Conservation (phyloP, 2,329 filamentous ascomycete species). For the Leptoxyphium fumago region DNA sequence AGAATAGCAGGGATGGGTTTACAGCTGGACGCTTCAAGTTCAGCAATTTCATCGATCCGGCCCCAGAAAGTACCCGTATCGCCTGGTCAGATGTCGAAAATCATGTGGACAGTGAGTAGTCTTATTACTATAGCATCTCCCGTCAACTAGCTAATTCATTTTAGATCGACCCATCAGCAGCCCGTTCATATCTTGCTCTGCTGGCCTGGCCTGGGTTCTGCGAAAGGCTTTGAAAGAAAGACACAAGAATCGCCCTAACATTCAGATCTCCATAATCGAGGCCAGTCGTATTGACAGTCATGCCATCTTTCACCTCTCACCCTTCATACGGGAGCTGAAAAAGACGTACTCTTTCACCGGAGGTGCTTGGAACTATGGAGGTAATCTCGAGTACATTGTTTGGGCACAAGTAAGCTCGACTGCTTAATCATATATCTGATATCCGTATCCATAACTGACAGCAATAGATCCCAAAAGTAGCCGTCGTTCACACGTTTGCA, state of each 20-base stretch:
- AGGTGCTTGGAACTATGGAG: slow-evolving; percentile 4
- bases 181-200: slow-evolving; percentile 7
- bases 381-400: slow-evolving; percentile 6
- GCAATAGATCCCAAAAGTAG: slow-evolving; percentile 1
- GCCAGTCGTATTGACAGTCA: slow-evolving; percentile 1
- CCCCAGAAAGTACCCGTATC: slow-evolving; percentile 2
- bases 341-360: not conserved
- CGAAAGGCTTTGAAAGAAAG: slow-evolving; percentile 4
- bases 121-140: too few species aligned
- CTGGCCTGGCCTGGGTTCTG: slow-evolving; percentile 5
- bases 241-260: not conserved
- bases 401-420: slow-evolving; percentile 1
- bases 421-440: too few species aligned
- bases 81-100: slow-evolving; percentile 1
- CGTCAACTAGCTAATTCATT: too few species aligned
- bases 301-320: slow-evolving; percentile 2
- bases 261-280: slow-evolving; percentile 6
- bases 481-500: slow-evolving; percentile 6
- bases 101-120: slow-evolving; percentile 2
- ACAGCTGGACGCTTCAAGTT: slow-evolving; percentile 2
- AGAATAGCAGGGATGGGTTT: slow-evolving; percentile 1
- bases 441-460: too few species aligned
- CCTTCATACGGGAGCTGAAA: slow-evolving; percentile 3
- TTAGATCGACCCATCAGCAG: not conserved
- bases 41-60: not conserved